Base-by-base conservation (phyloP, 139 green algal species). In the Micractinium sp. region DNA sequence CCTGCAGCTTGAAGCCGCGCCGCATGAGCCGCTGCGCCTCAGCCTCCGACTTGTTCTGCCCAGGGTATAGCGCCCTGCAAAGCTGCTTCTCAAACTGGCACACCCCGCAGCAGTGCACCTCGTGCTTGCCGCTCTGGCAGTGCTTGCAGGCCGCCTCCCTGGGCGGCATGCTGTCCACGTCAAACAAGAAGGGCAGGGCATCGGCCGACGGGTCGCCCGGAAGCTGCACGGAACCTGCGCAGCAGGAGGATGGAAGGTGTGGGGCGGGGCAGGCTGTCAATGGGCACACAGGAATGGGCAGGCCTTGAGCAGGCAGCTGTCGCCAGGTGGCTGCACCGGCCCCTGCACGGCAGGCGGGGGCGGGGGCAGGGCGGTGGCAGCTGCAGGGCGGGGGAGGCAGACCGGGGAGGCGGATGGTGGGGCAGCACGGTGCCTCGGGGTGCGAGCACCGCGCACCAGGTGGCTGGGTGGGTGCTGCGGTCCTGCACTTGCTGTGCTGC, bases 101-200 rank as follows among this genome's bases (percentile, higher is more conserved):
- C 36, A 88, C 83, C 1, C 83, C 83, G 67, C 83, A 87, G 83
- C 83, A 87, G 29, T 73, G n/a, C 19, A 53, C 38, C 29, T 27
- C 67, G 38, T 63, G 80, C 80, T 14, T n/a, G 56, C 60, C 33
- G n/a, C 19, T 5, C 31, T 29, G 3, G 67, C 83, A 87, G 39
- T 79, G 39, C 12, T 27, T 29, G 31, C 83, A 87, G 0, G 83
- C 39, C 16, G 29, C 38, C 25, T 38, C 25, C 0, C 29, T 12
- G 27, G 4, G 67, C 15, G 83, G 83, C 83, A 87, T 87, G 33
- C 12, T 53, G 19, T 29, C 20, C 0, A 67, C 66, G 29, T 87
- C 83, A 41, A 87, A 87, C 29, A 87, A 39, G 67, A 87, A 87
- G 38, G 83, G 83, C 66, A 69, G 36, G 83, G 27, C 39, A 61